A percentile compares a stretch with the other conserved stretches of the same genome.
Conservation (phyloP, 192 early-diverging fungal species). For the Funneliformis mosseae region DNA sequence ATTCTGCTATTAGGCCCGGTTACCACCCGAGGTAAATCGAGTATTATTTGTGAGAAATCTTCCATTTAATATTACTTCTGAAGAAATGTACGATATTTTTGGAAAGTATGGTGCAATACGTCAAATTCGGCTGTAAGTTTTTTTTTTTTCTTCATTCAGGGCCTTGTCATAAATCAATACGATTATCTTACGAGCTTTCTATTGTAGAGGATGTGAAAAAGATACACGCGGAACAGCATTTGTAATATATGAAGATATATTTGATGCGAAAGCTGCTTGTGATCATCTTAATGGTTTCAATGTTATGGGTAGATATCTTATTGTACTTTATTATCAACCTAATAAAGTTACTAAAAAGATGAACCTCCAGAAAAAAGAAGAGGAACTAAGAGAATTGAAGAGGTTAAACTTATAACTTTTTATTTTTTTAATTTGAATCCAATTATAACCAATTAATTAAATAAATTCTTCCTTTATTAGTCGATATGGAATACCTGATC, state of each 20-base stretch:
- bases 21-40: conserved; percentile 94
- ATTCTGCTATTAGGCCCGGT: conserved; percentile 53
- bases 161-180: background rate
- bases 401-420: conserved; percentile 47
- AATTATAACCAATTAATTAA: background rate
- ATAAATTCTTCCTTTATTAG: background rate
- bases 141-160: background rate
- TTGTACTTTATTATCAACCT: conserved; percentile 89
- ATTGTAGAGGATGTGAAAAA: conserved; percentile 62
- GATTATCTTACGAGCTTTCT: conserved; percentile 29
- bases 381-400: conserved; percentile 71
- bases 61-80: conserved; percentile 94
- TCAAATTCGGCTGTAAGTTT: conserved; percentile 77
- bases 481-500: conserved; percentile 17
- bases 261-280: conserved; percentile 95
- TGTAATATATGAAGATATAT: conserved; percentile 98
- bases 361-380: conserved; percentile 79
- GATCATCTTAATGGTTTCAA: conserved; percentile 97
- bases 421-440: background rate
- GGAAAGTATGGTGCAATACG: conserved; percentile 94
- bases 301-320: conserved; percentile 91
- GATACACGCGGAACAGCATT: conserved; percentile 95
- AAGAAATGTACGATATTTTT: conserved; percentile 98
- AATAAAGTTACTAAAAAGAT: conserved; percentile 78
- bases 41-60: conserved; percentile 91